phyloP scores from a whole-genome alignment of 169 alveolate species.

The Plasmodium reichenowi region DNA sequence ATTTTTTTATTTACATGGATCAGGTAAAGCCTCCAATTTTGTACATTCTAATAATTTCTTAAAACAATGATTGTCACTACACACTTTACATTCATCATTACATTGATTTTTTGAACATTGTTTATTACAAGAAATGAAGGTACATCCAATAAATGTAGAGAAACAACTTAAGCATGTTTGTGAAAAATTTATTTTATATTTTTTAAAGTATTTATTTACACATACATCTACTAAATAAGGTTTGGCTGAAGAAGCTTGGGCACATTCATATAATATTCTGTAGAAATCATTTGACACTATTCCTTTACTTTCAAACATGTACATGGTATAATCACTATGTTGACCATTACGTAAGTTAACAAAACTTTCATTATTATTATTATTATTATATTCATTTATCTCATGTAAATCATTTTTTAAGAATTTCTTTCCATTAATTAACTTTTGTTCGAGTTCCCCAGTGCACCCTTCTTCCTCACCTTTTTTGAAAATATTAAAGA shows the following conservation, averaged over 20 bases:
- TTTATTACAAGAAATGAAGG: constrained; percentile 55
- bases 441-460: constrained; percentile 24
- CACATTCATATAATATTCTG: constrained; percentile 63
- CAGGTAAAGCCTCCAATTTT: constrained; percentile 56
- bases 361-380: neutral
- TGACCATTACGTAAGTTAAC: constrained; percentile 8
- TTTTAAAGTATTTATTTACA: constrained; percentile 62
- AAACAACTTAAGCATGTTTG: constrained; percentile 51
- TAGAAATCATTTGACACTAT: constrained; percentile 43
- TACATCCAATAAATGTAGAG: constrained; percentile 57
- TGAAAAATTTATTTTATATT: constrained; percentile 41
- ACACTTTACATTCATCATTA: constrained; percentile 31
- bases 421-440: constrained; percentile 64
- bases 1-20: constrained; percentile 32
- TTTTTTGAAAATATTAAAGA: constrained; percentile 4
- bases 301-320: constrained; percentile 7
- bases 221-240: constrained; percentile 71
- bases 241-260: constrained; percentile 68
- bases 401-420: neutral
- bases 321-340: constrained; percentile 7
- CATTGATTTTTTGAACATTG: constrained; percentile 65
- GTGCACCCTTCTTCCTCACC: constrained; percentile 50
- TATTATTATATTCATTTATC: no score
- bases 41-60: constrained; percentile 58
- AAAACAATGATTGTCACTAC: constrained; percentile 54